Base-by-base conservation (phyloP, 768 basidiomycete species). In the Tylopilus subfusipes region DNA sequence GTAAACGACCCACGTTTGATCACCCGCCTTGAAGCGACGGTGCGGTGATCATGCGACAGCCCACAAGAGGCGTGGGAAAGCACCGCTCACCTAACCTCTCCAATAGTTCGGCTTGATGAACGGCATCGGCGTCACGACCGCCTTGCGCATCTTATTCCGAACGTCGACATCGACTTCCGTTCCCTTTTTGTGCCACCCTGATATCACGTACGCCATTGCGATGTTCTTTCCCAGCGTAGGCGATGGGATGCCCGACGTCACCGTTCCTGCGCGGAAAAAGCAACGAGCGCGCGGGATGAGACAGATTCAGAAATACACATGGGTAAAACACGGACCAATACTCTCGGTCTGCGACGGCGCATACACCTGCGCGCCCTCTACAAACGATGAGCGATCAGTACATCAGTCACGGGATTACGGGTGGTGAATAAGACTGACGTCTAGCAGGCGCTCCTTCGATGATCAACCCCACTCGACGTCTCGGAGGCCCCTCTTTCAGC, bases 221-320 rank as follows among this genome's bases (percentile, higher is more conserved):
- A 98, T 92, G 71, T 99, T 98, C 69, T 87, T 86, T 1, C 82
- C 83, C 4, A 93, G 76, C 2, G 92, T 88, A 0, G 95, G 96
- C 0, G 93, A 93, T 14, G 97, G 97, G 57, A 98, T 97, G 43
- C 96, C 97, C 1, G 94, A 98, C 0, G 95, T 99, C 43, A 98
- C 82, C 13, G 72, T 67, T 33, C 93, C 92, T 69, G 46, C 14
- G 9, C 16, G 3, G 10, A 22, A 43, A 22, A 52, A 21, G 21
- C 2, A 6, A 19, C 8, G 24, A 22, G 3, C 7, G 13, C 18
- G 29, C 29, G 38, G 42, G 47, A 18, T 56, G 42, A 54, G 44
- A 38, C 9, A 31, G 24, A 44, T 25, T 30, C 30, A 57, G 48
- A 38, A 59, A 48, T 40, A 31, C 16, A 36, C 19, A 16, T 48